Evolutionary conservation across 2,329 filamentous ascomycete genomes (phyloP), one percentile per base, ranked within the genome.

Genomic region (Fusarium nodosum): DNA sequence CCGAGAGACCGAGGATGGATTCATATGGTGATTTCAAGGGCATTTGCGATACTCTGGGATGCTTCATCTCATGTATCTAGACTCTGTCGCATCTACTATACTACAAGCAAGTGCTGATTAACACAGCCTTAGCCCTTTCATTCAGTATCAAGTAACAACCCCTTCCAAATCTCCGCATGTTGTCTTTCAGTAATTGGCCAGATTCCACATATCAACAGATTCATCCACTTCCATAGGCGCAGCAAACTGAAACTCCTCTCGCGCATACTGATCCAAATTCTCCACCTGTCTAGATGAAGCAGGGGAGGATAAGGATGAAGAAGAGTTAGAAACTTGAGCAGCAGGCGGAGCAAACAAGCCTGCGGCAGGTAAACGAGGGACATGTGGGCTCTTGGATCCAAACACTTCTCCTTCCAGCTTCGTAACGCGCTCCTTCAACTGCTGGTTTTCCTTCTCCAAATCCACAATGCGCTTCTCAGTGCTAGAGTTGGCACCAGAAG

Each of bases 341-440:
- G 31, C 13, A 47, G 28, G n/a, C 4, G 30, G 30, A 7, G 30
- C 13, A 36, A 28, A 31, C 15, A 48, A 28, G 10, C 24, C 24
- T 11, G 24, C 22, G 18, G 16, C 5, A 28, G 39, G 30, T 18
- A 22, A 55, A 6, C 15, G 22, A 34, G 31, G 30, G 15, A 24
- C 31, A 2, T 15, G 36, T 6, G 36, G 48, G 11, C 42, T 57
- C 16, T 52, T 31, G 1, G 28, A 12, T 4, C 11, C 12, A 4
- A 66, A 44, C 11, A 73, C 36, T 4, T 69, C 42, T 11, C 60
- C 51, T 20, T 74, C 72, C 5, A 74, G 39, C 16, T 33, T 47
- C 18, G 52, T 12, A 13, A 74, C 51, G 2, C 68, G 48, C 12
- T 38, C 58, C 4, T 73, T 69, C 3, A 73, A 30, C 13, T 66